Base-by-base conservation (phyloP, 768 basidiomycete species). In the Cystobasidium ongulense region DNA sequence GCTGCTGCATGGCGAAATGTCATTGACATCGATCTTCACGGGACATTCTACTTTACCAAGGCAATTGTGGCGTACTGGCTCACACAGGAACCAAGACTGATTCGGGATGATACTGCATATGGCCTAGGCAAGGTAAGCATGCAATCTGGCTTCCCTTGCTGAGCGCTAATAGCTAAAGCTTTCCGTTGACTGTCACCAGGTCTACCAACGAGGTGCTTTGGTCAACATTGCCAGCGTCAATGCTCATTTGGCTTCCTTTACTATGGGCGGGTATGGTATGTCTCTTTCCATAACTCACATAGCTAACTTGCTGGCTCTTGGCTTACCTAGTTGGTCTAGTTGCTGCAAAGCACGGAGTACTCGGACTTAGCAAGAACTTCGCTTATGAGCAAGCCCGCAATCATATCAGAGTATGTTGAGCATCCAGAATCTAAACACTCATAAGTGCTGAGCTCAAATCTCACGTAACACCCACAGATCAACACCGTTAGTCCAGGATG, bases 31-130 rank as follows among this genome's bases (percentile, higher is more conserved):
- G 63, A 64, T 35, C 35, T 64, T 7, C 25, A 38, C n/a, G 63
- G 63, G 18, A 41, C 63, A 27, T 64, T 64, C 63, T 46, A 39
- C 63, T 64, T 64, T 27, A 39, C 63, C 7, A 64, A 64, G 27
- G 63, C 63, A 5, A 36, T 64, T 27, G 41, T 64, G 21, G 63
- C 63, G n/a, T 64, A 64, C 41, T 64, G 63, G 63, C 33, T 39
- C 2, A 64, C 31, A n/a, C 63, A 64, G 33, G 63, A 64, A 36
- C 63, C 63, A 27, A 35, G 63, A 17, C 33, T 64, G 5, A 38
- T 64, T 64, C 63, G 63, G 3, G 63, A 64, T 38, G 63, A 64
- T 41, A 46, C 63, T 27, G 36, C 25, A 15, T 64, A 39, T 38
- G 63, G 41, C 7, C n/a, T 46, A 46, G 63, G 57, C 4, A 59